These are phyloP conservation scores for Rhizophora apiculata DNA, from an alignment of 345 rosid species.

Conservation along the genomic window DNA sequence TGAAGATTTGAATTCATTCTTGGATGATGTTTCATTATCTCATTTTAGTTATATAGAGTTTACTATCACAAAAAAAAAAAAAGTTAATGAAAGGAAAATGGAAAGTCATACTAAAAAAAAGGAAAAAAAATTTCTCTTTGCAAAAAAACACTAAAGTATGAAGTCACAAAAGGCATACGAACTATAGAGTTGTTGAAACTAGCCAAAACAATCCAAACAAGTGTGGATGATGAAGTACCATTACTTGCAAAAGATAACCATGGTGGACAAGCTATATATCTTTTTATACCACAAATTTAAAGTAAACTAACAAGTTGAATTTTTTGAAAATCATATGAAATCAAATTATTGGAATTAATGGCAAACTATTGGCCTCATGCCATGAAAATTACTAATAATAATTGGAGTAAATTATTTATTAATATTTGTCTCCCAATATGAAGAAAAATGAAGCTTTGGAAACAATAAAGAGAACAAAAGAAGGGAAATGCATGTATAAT, in stretches of 20 bases:
- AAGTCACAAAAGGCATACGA: too few relatives aligned
- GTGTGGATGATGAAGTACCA: constrained; percentile 20
- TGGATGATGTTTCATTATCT: constrained; percentile 12
- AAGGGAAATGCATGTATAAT: constrained; percentile 45
- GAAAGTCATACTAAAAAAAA: neutral
- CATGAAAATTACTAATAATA: constrained; percentile 32
- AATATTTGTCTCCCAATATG: neutral
- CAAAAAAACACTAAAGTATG: constrained; percentile 3
- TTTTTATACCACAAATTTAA: too few relatives aligned
- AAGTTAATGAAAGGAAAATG: constrained; percentile 9
- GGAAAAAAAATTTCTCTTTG: neutral
- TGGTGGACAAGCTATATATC: too few relatives aligned
- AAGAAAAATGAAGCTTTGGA: constrained; percentile 6
- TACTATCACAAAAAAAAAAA: constrained; percentile 17
- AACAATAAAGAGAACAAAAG: constrained; percentile 32
- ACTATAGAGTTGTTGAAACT: constrained; percentile 40
- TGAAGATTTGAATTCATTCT: too few relatives aligned
- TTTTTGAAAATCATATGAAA: constrained; percentile 8
- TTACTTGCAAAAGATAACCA: too few relatives aligned
- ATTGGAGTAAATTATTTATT: constrained; percentile 13
- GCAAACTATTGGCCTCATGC: too few relatives aligned
- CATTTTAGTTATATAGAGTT: constrained; percentile 26
- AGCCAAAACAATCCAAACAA: constrained; percentile 33
- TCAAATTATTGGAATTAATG: constrained; percentile 23
- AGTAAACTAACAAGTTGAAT: constrained; percentile 10